Percentiles rank a stretch among this genome's conserved stretches.
These are phyloP conservation scores for Aspergillus kassunensis DNA, from an alignment of 495 filamentous ascomycete species.

Conservation along the genomic window DNA sequence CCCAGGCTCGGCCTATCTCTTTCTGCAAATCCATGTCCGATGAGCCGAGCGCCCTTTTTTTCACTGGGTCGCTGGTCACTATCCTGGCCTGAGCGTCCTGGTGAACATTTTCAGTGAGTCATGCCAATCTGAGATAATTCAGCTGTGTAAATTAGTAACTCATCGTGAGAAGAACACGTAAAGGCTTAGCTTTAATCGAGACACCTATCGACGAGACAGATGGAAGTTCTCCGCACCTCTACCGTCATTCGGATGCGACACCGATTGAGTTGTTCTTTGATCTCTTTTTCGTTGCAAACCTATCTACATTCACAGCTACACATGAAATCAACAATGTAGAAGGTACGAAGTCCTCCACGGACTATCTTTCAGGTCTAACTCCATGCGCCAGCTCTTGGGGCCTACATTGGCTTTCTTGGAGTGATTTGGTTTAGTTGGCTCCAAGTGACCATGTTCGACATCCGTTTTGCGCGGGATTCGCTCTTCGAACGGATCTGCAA, in stretches of 20 bases:
- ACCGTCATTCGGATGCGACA: slow-evolving; percentile 44
- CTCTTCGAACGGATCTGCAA: slow-evolving; percentile 63
- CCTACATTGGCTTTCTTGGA: slow-evolving; percentile 61
- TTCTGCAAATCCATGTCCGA: slow-evolving; percentile 8
- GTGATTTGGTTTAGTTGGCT: slow-evolving; percentile 73
- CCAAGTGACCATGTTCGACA: slow-evolving; percentile 63
- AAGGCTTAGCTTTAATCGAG: slow-evolving; percentile 30
- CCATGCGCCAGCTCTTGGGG: slow-evolving; percentile 28
- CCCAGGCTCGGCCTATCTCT: neutral
- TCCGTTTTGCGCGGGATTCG: slow-evolving; percentile 65
- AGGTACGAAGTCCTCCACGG: slow-evolving; percentile 20
- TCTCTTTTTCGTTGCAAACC: slow-evolving; percentile 65
- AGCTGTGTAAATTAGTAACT: slow-evolving; percentile 7
- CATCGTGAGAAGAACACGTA: slow-evolving; percentile 9
- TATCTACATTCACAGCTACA: slow-evolving; percentile 58
- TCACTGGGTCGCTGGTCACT: slow-evolving; percentile 17
- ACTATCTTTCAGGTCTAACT: slow-evolving; percentile 1
- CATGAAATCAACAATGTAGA: slow-evolving; percentile 50
- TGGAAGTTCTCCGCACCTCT: slow-evolving; percentile 23
- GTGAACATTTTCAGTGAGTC: slow-evolving; percentile 20
- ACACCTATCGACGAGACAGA: slow-evolving; percentile 29
- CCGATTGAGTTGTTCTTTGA: slow-evolving; percentile 64
- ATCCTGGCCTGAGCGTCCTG: slow-evolving; percentile 10
- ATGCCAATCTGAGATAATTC: neutral
- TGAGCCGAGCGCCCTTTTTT: slow-evolving; percentile 18